These are phyloP conservation scores for Aquilaria sinensis DNA, from an alignment of 345 rosid genomes.

Conservation along the genomic window DNA sequence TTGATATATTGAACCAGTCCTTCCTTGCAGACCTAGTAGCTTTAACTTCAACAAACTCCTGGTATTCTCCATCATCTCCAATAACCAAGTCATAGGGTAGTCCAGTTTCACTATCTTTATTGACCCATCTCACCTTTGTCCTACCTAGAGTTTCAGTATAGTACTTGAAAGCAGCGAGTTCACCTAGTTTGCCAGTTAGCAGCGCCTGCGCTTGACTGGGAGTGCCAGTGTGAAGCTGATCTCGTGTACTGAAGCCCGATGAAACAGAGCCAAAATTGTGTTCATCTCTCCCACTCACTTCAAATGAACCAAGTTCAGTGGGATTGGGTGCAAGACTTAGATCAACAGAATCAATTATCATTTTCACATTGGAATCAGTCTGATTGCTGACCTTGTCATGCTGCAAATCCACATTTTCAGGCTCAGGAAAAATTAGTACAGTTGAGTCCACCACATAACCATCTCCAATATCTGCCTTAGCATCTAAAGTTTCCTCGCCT, in stretches of 20 bases:
- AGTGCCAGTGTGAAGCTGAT: constrained; percentile 40
- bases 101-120: constrained; percentile 66
- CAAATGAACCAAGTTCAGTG: constrained; percentile 17
- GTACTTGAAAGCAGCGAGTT: constrained; percentile 57
- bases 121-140: constrained; percentile 65
- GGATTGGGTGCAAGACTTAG: constrained; percentile 22
- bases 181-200: constrained; percentile 68
- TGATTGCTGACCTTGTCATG: constrained; percentile 4
- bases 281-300: constrained; percentile 38
- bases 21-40: constrained; percentile 64
- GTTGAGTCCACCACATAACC: constrained; percentile 11
- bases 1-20: constrained; percentile 74
- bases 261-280: constrained; percentile 28
- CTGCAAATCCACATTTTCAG: constrained; percentile 14
- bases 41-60: constrained; percentile 74
- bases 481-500: constrained; percentile 19
- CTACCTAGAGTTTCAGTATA: constrained; percentile 30
- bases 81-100: constrained; percentile 69
- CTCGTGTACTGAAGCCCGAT: constrained; percentile 36
- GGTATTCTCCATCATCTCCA: constrained; percentile 26
- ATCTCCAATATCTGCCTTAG: constrained; percentile 21
- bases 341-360: constrained; percentile 17
- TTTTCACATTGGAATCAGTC: constrained; percentile 8
- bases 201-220: constrained; percentile 38
- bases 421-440: constrained; percentile 8